A percentile compares a stretch with the other conserved stretches of the same genome.
phyloP scores from a whole-genome alignment of 148 eudicot species.

The Heliosperma pusillum region DNA sequence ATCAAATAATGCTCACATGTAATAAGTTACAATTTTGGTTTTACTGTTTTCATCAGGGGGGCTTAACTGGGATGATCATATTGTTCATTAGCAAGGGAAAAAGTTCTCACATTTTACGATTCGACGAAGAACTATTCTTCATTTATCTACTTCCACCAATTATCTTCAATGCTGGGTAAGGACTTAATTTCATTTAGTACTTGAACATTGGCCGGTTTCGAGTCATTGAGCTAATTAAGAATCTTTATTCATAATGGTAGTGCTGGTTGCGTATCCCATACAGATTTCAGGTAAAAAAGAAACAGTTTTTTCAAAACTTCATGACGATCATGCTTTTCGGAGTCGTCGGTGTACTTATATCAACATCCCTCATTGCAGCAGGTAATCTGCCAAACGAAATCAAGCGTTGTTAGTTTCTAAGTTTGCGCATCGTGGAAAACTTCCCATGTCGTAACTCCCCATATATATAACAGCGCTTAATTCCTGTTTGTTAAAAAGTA shows the following conservation, averaged over 20 bases:
- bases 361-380: slow-evolving; percentile 58
- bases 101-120: slow-evolving; percentile 76
- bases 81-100: slow-evolving; percentile 72
- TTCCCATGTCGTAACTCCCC: no score
- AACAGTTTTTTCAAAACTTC: slow-evolving; percentile 94
- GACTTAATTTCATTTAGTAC: no score
- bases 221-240: no score
- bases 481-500: no score
- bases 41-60: slow-evolving; percentile 44
- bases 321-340: slow-evolving; percentile 88
- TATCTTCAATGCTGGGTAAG: slow-evolving; percentile 94
- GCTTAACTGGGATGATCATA: slow-evolving; percentile 55
- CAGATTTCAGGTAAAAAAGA: slow-evolving; percentile 98
- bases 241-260: not conserved
- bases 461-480: no score
- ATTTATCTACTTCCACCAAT: slow-evolving; percentile 96
- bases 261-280: slow-evolving; percentile 9
- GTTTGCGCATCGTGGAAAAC: no score
- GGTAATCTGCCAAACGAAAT: slow-evolving; percentile 35
- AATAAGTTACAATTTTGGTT: not conserved
- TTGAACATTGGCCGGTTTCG: no score
- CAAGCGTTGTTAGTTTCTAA: not conserved
- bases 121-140: slow-evolving; percentile 83
- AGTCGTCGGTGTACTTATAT: slow-evolving; percentile 77
- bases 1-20: no score